Conservation (phyloP, 2,329 filamentous ascomycete genomes). For the Macrophomina pseudophaseolina region DNA sequence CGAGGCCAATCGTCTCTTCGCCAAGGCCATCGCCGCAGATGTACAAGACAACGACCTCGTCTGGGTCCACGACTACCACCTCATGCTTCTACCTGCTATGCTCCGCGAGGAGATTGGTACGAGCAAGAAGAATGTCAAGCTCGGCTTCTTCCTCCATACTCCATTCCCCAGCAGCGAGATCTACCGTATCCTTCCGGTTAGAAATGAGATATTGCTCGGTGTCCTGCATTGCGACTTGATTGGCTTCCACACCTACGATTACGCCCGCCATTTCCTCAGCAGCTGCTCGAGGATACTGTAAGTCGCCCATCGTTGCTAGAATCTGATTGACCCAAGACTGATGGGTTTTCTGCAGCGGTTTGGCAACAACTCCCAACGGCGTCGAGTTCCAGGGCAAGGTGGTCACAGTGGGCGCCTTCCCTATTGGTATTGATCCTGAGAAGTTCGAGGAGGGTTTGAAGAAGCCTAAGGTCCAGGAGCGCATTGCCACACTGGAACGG, state of each 20-base stretch:
- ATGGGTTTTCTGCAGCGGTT: constrained; percentile 52
- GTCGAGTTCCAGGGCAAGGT: constrained; percentile 89
- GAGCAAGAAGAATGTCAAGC: constrained; percentile 88
- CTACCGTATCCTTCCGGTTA: constrained; percentile 91
- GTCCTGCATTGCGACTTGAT: constrained; percentile 93
- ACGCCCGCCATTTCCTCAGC: constrained; percentile 96
- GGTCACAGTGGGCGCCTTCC: constrained; percentile 91
- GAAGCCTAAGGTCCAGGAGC: constrained; percentile 83
- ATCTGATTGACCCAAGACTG: background rate
- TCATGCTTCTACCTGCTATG: constrained; percentile 97
- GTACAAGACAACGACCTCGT: constrained; percentile 93
- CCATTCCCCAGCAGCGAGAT: constrained; percentile 97
- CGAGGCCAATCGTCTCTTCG: constrained; percentile 91
- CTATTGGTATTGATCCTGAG: constrained; percentile 96
- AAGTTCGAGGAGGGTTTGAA: constrained; percentile 91
- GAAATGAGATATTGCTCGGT: constrained; percentile 84
- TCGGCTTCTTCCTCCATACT: constrained; percentile 97
- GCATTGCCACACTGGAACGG: constrained; percentile 80
- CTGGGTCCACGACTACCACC: constrained; percentile 98
- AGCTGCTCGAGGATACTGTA: constrained; percentile 93
- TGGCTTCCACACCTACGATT: constrained; percentile 98
- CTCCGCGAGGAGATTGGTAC: constrained; percentile 85
- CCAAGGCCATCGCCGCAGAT: constrained; percentile 82
- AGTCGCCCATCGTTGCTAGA: constrained; percentile 37
- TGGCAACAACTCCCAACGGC: constrained; percentile 85